A percentile compares a stretch with the other conserved stretches of the same genome.
Evolutionary conservation across 306 rosid species (phyloP).

Genomic region (Begonia masoniana): DNA sequence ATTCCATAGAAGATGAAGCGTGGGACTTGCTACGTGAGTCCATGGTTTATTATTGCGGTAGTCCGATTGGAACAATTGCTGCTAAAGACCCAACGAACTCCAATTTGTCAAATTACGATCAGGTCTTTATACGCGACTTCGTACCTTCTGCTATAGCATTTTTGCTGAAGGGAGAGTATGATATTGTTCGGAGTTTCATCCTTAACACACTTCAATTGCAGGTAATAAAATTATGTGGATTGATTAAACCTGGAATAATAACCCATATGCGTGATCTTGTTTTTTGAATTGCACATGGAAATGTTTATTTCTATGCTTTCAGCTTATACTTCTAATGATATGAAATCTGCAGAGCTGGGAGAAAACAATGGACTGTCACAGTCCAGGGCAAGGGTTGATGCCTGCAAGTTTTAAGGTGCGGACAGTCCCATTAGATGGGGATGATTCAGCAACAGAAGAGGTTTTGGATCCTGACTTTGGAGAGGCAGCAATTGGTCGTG

Average conservation of each 20-base stretch:
- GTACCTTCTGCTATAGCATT: conserved; percentile 87
- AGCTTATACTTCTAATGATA: too few species aligned
- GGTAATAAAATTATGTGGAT: conserved; percentile 23
- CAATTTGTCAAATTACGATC: conserved; percentile 67
- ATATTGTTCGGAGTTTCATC: conserved; percentile 76
- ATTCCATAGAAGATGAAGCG: conserved; percentile 64
- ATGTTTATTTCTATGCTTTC: not conserved
- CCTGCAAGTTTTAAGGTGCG: conserved; percentile 90
- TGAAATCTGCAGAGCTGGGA: conserved; percentile 68
- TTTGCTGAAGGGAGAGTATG: conserved; percentile 76
- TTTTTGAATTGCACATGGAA: not conserved
- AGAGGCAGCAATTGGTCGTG: conserved; percentile 94
- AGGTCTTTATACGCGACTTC: conserved; percentile 82
- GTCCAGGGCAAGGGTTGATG: conserved; percentile 94
- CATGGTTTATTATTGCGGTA: conserved; percentile 55
- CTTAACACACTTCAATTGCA: conserved; percentile 84
- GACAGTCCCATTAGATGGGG: conserved; percentile 73
- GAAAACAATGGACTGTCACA: conserved; percentile 86
- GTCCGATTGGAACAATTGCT: conserved; percentile 81
- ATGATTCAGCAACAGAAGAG: conserved; percentile 72
- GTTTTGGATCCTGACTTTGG: conserved; percentile 90
- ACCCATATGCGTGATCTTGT: too few species aligned
- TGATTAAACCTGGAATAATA: too few species aligned
- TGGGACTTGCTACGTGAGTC: conserved; percentile 74
- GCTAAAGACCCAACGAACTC: conserved; percentile 64